These are phyloP conservation scores for Endothia cerciana DNA, from an alignment of 2,329 filamentous ascomycete species.

Conservation along the genomic window DNA sequence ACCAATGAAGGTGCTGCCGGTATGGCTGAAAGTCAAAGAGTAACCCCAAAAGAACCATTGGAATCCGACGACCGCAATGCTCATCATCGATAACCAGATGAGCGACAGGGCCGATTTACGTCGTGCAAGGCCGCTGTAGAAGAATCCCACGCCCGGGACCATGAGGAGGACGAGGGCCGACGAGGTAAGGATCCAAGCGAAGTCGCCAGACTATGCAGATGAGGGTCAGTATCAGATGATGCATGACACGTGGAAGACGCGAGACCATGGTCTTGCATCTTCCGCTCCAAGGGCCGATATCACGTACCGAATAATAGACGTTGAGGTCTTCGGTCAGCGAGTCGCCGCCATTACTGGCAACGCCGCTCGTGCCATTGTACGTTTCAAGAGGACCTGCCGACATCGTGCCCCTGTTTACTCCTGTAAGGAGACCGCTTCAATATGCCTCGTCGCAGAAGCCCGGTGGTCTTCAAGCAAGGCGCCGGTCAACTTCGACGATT, in stretches of 20 bases:
- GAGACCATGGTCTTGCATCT: background rate
- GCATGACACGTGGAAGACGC: background rate
- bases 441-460: background rate
- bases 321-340: constrained; percentile 73
- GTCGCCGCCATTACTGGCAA: constrained; percentile 54
- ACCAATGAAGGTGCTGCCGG: constrained; percentile 77
- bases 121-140: constrained; percentile 88
- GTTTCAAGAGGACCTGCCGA: constrained; percentile 39
- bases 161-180: constrained; percentile 85
- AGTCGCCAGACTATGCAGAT: constrained; percentile 69
- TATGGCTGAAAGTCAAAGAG: constrained; percentile 81
- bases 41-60: constrained; percentile 98
- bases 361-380: constrained; percentile 56
- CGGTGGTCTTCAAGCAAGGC: background rate
- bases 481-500: background rate
- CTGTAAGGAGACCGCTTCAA: background rate
- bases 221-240: background rate
- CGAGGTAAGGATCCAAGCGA: constrained; percentile 78
- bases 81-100: constrained; percentile 84
- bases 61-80: constrained; percentile 77
- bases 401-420: constrained; percentile 34
- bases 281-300: background rate
- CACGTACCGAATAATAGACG: constrained; percentile 74
- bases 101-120: constrained; percentile 87
- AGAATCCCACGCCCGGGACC: constrained; percentile 93